phyloP scores from a whole-genome alignment of 768 basidiomycete genomes.

The Pisolithus marmoratus region DNA sequence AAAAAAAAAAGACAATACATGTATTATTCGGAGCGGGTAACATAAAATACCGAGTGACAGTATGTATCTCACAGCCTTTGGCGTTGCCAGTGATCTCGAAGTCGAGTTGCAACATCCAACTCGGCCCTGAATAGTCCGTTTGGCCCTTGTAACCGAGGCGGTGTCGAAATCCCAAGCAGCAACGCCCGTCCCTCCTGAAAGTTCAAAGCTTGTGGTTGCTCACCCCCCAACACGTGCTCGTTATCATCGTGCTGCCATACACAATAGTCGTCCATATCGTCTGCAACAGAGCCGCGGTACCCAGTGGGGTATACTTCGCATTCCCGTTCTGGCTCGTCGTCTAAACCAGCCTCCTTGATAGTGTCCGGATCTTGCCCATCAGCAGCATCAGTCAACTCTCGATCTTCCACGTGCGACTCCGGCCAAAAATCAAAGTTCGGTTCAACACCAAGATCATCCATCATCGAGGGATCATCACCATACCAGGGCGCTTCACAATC shows the following conservation, averaged over 20 bases:
- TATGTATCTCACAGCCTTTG: constrained; percentile 32
- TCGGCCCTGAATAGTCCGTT: constrained; percentile 44
- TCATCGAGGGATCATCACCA: background rate
- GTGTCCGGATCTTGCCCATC: background rate
- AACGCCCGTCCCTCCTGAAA: constrained; percentile 54
- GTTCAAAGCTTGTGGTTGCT: constrained; percentile 1
- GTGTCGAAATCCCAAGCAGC: constrained; percentile 34
- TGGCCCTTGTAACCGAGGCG: constrained; percentile 4
- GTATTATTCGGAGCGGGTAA: constrained; percentile 20
- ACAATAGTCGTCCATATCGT: no score
- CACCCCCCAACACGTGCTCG: background rate
- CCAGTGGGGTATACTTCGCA: background rate
- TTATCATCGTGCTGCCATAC: no score
- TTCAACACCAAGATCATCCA: background rate
- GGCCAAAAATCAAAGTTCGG: background rate
- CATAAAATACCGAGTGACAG: no score
- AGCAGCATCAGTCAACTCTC: no score
- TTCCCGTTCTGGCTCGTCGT: background rate
- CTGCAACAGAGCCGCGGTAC: no score
- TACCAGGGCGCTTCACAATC: background rate
- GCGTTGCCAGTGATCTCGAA: constrained; percentile 65
- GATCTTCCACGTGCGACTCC: background rate
- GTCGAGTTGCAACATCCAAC: constrained; percentile 50
- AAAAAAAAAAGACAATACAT: no score
- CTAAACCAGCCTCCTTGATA: background rate